Base-by-base conservation (phyloP, 1,139 yeast genomes). In the Nakaseomyces kungkrabaensis region DNA sequence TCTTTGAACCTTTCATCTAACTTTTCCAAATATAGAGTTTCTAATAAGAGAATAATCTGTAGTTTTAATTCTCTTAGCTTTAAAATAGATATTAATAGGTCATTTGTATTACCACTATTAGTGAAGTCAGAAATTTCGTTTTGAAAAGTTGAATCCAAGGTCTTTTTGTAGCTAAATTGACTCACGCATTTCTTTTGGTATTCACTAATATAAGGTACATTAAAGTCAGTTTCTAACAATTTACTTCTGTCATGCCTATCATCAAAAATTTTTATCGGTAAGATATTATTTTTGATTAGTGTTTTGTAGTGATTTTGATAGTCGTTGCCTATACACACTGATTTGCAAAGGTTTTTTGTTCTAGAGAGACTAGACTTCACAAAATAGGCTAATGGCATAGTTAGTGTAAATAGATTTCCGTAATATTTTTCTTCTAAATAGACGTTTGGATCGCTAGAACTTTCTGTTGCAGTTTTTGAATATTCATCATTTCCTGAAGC, bases 41-140 rank as follows among this genome's bases (percentile, higher is more conserved):
- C 92, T 48, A 84, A 63, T 3, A 81, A 60, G 0, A 83, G 56
- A 1, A 84, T 65, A 0, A 82, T 69, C 59, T 85, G 94, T 22
- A 85, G 66, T 59, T 82, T 87, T 0, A 85, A 77, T 58, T 85
- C 94, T 38, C 90, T 70, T 1, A 79, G 68, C 57, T 82, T 83
- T 50, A 82, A 67, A 27, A 64, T 51, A 5, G 45, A 27, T 29
- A n/a, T 27, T 24, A 41, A 38, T 43, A 22, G n/a, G 26, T 33
- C 22, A 33, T 32, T 24, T 4, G 9, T 11, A 7, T 17, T 11
- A 6, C 22, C 22, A 10, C 29, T 29, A 26, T 17, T 17, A 17
- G 22, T 17, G 22, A 13, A n/a, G 11, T 38, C 42, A 9, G 29
- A 25, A 8, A 11, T 38, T 8, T 13, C 22, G 5, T 29, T 33